These are phyloP conservation scores for thale cress (Arabidopsis thaliana) DNA, from an alignment of 345 rosid genomes.

Conservation along the genomic window TAIR10.1 NC_003076.8:3538501-3539000, in stretches of 20 bases:
- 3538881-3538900: neutral
- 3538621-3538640: neutral
- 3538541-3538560: conserved; percentile 79
- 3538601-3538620: conserved; percentile 9
- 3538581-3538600: conserved; percentile 15
- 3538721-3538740: conserved; percentile 63
- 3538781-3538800: conserved; percentile 87
- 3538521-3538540: conserved; percentile 84
- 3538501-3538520: conserved; percentile 86
- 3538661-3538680: conserved; percentile 50
- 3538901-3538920: neutral
- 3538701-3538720: conserved; percentile 80
- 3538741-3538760: conserved; percentile 74
- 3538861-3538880: neutral
- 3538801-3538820: conserved; percentile 81
- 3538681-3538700: conserved; percentile 81
- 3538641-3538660: neutral
- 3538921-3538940: neutral
- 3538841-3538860: conserved; percentile 83
- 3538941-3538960: neutral
- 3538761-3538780: conserved; percentile 79
- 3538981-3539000: neutral
- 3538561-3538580: conserved; percentile 85
- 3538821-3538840: conserved; percentile 80
- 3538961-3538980: conserved; percentile 6